These are phyloP conservation scores for Scutellaria barbata DNA, from an alignment of 257 asterid genomes.

Conservation along the genomic window DNA sequence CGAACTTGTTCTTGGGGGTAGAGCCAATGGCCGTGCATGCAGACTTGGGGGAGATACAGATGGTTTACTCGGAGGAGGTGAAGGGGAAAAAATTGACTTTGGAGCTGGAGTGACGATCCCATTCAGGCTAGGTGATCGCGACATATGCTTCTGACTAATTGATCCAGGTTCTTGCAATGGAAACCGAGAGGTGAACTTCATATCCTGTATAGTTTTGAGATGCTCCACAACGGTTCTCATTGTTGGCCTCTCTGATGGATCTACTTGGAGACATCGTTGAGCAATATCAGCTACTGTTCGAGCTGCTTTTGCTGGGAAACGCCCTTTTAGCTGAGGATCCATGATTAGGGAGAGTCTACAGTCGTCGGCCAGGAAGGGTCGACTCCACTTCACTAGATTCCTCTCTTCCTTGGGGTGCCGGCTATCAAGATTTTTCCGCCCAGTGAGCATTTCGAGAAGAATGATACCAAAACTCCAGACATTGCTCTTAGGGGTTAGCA, in stretches of 20 bases:
- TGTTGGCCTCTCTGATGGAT: conserved; percentile 89
- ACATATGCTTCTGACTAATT: conserved; percentile 65
- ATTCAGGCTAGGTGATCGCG: conserved; percentile 83
- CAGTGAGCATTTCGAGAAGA: conserved; percentile 90
- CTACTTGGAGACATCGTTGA: conserved; percentile 80
- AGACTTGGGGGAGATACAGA: conserved; percentile 51
- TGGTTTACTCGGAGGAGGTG: conserved; percentile 55
- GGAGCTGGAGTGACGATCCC: conserved; percentile 65
- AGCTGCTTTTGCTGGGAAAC: conserved; percentile 85
- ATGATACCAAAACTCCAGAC: conserved; percentile 94
- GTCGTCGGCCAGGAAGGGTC: conserved; percentile 84
- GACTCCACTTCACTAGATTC: conserved; percentile 84
- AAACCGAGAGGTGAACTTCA: conserved; percentile 78
- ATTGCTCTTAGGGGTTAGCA: conserved; percentile 89
- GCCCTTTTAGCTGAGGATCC: conserved; percentile 90
- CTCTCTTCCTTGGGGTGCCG: conserved; percentile 85
- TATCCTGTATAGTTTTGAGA: conserved; percentile 73
- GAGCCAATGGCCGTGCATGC: conserved; percentile 50
- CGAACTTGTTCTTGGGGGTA: conserved; percentile 64
- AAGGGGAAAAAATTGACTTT: conserved; percentile 52
- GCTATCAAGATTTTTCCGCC: conserved; percentile 75
- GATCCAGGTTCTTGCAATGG: conserved; percentile 88
- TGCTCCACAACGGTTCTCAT: conserved; percentile 86
- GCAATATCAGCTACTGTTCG: conserved; percentile 85
- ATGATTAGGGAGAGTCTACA: conserved; percentile 78